These are phyloP conservation scores for Panellus pusillus DNA, from an alignment of 768 basidiomycete genomes.

Conservation along the genomic window DNA sequence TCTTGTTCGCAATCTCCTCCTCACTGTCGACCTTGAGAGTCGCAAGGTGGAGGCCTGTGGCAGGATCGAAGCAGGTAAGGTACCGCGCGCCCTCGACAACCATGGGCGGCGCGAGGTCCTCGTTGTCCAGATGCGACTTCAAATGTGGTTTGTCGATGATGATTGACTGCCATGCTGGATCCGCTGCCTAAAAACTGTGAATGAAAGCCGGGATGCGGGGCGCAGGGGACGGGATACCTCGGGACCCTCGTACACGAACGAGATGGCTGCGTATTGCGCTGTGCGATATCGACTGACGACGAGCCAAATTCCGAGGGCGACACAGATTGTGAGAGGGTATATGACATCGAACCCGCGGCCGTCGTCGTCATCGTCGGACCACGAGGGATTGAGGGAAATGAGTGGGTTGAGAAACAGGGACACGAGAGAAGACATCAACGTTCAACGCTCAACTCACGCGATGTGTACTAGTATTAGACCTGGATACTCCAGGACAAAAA, in stretches of 20 bases:
- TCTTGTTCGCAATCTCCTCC: conserved; percentile 72
- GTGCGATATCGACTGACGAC: conserved; percentile 75
- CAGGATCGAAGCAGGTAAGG: conserved; percentile 91
- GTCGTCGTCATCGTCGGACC: conserved; percentile 48
- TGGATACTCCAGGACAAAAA: not conserved
- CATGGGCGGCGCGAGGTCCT: conserved; percentile 52
- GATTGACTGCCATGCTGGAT: conserved; percentile 56
- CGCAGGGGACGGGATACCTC: conserved; percentile 42
- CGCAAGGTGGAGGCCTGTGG: conserved; percentile 78
- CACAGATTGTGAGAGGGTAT: conserved; percentile 67
- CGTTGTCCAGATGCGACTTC: conserved; percentile 60
- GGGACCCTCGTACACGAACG: conserved; percentile 60
- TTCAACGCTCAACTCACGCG: too few relatives aligned
- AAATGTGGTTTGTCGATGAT: conserved; percentile 60
- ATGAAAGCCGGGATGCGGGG: not conserved
- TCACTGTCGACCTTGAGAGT: conserved; percentile 77
- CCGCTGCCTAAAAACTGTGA: conserved; percentile 45
- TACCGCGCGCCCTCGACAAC: conserved; percentile 54
- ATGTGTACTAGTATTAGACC: too few relatives aligned
- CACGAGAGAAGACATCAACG: conserved; percentile 15
- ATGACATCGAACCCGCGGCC: conserved; percentile 58
- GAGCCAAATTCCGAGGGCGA: conserved; percentile 78
- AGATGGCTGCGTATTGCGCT: conserved; percentile 69
- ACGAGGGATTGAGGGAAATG: conserved; percentile 51
- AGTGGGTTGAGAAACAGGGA: conserved; percentile 35